Percentiles rank a stretch among this genome's conserved stretches.
phyloP scores from a whole-genome alignment of 2,329 filamentous ascomycete genomes.

The Penicillium glabrum region DNA sequence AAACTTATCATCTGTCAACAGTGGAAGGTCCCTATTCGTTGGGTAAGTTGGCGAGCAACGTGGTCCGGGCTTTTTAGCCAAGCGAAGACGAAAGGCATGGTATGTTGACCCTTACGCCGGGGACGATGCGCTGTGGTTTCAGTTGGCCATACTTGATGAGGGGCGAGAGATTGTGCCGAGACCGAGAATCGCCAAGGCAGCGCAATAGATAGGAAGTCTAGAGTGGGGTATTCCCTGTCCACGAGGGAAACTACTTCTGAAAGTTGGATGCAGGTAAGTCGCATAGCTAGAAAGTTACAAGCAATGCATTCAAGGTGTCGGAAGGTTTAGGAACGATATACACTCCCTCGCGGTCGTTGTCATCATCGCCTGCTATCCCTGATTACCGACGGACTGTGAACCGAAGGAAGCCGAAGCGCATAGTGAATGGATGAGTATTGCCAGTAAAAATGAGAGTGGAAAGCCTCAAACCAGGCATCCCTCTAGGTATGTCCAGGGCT shows the following conservation, averaged over 20 bases:
- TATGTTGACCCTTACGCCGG: slow-evolving; percentile 34
- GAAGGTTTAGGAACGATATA: background rate
- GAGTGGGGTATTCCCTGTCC: background rate
- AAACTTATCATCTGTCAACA: background rate
- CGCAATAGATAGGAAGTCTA: background rate
- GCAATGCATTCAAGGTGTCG: background rate
- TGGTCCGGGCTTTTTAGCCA: slow-evolving; percentile 32
- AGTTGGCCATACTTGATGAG: slow-evolving; percentile 30
- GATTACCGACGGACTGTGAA: too few species aligned
- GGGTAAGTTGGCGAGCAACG: background rate
- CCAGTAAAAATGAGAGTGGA: too few species aligned
- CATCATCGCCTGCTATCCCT: too few species aligned
- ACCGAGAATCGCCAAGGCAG: slow-evolving; percentile 1
- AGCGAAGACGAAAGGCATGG: slow-evolving; percentile 40
- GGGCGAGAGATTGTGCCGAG: background rate
- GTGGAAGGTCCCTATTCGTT: background rate
- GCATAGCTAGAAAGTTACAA: background rate
- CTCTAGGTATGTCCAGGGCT: too few species aligned
- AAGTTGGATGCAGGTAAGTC: background rate
- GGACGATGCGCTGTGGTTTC: slow-evolving; percentile 37
- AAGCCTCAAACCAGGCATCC: too few species aligned
- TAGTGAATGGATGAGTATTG: too few species aligned
- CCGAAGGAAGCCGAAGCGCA: too few species aligned
- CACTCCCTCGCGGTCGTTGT: too few species aligned
- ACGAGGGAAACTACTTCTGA: background rate